These are phyloP conservation scores for Hanseniaspora jakobsenii DNA, from an alignment of 805 yeast species.

Conservation along the genomic window DNA sequence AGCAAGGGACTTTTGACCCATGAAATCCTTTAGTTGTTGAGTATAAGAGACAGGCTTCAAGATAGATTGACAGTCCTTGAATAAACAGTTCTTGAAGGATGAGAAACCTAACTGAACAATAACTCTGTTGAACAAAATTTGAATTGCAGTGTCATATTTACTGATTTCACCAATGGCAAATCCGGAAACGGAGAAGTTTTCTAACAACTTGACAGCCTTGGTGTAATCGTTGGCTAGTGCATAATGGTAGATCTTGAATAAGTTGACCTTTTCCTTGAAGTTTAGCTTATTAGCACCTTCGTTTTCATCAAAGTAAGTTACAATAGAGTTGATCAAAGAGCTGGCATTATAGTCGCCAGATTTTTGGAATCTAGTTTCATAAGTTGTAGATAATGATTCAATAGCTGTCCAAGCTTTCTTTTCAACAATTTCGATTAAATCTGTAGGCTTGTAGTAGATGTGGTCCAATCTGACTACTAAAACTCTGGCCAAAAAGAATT, in stretches of 20 bases:
- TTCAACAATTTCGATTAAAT: conserved; percentile 60
- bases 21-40: conserved; percentile 74
- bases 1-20: conserved; percentile 76
- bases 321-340: conserved; percentile 51
- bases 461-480: conserved; percentile 79
- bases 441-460: conserved; percentile 80
- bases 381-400: conserved; percentile 15
- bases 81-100: conserved; percentile 83
- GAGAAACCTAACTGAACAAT: conserved; percentile 90
- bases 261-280: conserved; percentile 70
- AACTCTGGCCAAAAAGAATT: conserved; percentile 58
- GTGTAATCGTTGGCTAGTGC: conserved; percentile 78
- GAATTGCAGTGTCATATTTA: conserved; percentile 72
- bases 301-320: conserved; percentile 45
- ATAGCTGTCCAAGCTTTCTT: conserved; percentile 57
- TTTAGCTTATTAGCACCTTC: conserved; percentile 46
- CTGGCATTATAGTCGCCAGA: conserved; percentile 32
- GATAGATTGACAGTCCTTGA: conserved; percentile 75
- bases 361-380: conserved; percentile 1
- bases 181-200: conserved; percentile 67
- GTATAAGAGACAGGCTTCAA: conserved; percentile 81
- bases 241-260: conserved; percentile 77
- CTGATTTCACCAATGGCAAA: conserved; percentile 46
- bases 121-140: conserved; percentile 88
- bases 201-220: conserved; percentile 78